Base-by-base conservation (phyloP, 495 filamentous ascomycete species). In the Hypoxylon perforatum region DNA sequence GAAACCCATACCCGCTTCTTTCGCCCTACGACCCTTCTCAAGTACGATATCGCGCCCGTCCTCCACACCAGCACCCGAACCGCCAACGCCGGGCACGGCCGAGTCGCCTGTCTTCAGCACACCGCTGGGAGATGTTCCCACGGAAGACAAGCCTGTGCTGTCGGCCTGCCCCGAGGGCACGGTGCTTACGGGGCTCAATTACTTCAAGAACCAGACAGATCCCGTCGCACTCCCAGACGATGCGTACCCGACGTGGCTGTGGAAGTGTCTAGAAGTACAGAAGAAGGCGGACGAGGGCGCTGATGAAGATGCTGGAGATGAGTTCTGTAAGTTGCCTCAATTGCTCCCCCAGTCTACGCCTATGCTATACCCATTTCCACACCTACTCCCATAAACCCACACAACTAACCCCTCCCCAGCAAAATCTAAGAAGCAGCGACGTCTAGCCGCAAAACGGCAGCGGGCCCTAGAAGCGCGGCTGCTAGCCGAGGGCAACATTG, bases 181-280 rank as follows among this genome's bases (percentile, higher is more conserved):
- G 2, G 78, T 84, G 33, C 73, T 99, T 54, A 87, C 81, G 28
- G 92, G 93, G 6, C 82, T 99, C 62, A 96, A 93, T 76, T 97
- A 95, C 80, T 80, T 96, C 71, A 97, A 97, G 81, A 80, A 78
- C 55, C 77, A 74, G 62, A 84, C 84, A 38, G 88, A 92, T 72
- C 87, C 88, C 0, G 67, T 96, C 10, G 95, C 95, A 25, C 80
- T 87, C 69, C 85, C 90, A 53, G 95, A 99, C 74, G 78, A 85
- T 30, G 93, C 92, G 55, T 99, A 99, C 80, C 95, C 95, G 14
- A 84, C 81, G 11, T 99, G 95, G 95, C 79, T 99, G 53, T 99
- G 95, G 95, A 77, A 72, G 0, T 85, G 93, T 65, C 79, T 97
- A 21, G 85, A 86, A 15, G 79, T 84, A 73, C 73, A 79, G 67